Conservation (phyloP, 352 stramenopile species). For the Sclerospora graminicola region DNA sequence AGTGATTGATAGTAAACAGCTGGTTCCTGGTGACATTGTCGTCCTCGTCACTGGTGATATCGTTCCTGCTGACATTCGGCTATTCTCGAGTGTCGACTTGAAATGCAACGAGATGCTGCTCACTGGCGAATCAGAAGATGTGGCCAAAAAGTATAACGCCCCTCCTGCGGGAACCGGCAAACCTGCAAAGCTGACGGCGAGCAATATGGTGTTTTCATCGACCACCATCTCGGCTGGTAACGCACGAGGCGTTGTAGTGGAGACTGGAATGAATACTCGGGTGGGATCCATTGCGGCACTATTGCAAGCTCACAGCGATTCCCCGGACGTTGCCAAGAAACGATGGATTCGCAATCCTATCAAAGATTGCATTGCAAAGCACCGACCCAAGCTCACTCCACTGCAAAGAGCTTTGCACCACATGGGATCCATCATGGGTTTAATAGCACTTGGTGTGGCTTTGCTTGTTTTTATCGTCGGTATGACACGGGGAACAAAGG, state of each 20-base stretch:
- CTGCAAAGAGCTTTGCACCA: conserved; percentile 90
- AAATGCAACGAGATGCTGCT: conserved; percentile 92
- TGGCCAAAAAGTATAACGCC: conserved; percentile 55
- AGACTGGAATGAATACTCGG: conserved; percentile 63
- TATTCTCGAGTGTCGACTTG: conserved; percentile 78
- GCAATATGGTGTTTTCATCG: conserved; percentile 92
- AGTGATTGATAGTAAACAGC: conserved; percentile 50
- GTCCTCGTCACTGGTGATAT: conserved; percentile 88
- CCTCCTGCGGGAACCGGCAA: conserved; percentile 12
- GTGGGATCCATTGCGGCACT: conserved; percentile 60
- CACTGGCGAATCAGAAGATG: conserved; percentile 88
- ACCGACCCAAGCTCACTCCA: conserved; percentile 76
- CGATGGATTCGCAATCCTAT: conserved; percentile 46
- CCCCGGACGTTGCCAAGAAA: conserved; percentile 4
- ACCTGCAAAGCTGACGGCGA: conserved; percentile 40
- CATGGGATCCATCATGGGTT: conserved; percentile 87
- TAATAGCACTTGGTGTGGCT: conserved; percentile 72
- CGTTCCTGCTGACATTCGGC: conserved; percentile 85
- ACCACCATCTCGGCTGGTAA: conserved; percentile 78
- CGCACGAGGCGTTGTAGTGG: conserved; percentile 53
- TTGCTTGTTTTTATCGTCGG: conserved; percentile 88
- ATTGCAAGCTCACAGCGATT: conserved; percentile 33
- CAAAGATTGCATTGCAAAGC: conserved; percentile 38
- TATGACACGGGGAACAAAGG: conserved; percentile 39
- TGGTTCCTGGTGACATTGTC: conserved; percentile 82